Base-by-base conservation (phyloP, 176 grass and related monocot species). In the barley (Hordeum vulgare) region DNA sequence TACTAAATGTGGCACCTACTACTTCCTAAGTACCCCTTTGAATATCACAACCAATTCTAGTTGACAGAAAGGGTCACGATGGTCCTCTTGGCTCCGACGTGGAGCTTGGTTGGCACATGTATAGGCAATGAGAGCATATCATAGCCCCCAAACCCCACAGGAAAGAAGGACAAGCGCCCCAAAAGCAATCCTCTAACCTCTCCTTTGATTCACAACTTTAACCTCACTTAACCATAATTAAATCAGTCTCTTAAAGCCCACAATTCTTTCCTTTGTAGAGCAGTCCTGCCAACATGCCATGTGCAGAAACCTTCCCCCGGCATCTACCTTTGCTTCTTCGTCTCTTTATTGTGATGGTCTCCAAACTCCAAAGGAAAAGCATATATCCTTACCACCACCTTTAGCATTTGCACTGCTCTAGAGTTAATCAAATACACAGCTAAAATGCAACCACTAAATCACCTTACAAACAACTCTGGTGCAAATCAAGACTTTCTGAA, bases 211-310 rank as follows among this genome's bases (percentile, higher is more conserved):
- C 82, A 60, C 51, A 25, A 60, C 57, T 70, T 84, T 42, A 40
- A 25, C 78, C 51, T 65, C 42, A 76, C 81, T 83, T 61, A 76
- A 27, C 11, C 17, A 57, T n/a, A 44, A 63, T 64, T 27, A 62
- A 51, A 9, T 77, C 81, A 49, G 58, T 72, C 41, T n/a, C 76
- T 76, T 75, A 80, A 87, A 87, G 80, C 61, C 51, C 61, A 70
- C 61, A 70, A 86, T 89, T 89, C 86, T 76, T 86, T 83, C 13
- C 83, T 88, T 86, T 47, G 84, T 49, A 74, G 79, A 86, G 35
- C 49, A 77, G 74, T 36, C 64, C 77, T 85, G 33, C 84, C 83
- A 92, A 78, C 90, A 95, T 36, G 75, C 85, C 93, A 95, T 88
- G 90, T 87, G 84, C 89, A n/a, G 24, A 87, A 53, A 79, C 83